Percentiles rank a stretch among this genome's conserved stretches.
These are phyloP conservation scores for Sabuloglossum arenarium DNA, from an alignment of 495 filamentous ascomycete species.

Conservation along the genomic window DNA sequence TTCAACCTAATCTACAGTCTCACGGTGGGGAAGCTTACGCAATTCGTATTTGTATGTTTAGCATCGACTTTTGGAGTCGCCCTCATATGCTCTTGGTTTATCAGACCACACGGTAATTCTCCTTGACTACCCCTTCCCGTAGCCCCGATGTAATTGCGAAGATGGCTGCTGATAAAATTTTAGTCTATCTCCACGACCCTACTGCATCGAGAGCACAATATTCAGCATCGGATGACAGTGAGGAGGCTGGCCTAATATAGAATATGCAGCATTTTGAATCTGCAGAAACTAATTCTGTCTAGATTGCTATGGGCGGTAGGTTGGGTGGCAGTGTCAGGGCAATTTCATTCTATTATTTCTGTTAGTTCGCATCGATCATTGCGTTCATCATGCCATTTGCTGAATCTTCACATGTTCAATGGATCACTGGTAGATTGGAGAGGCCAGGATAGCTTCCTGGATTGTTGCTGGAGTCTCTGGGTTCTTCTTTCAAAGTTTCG, in stretches of 20 bases:
- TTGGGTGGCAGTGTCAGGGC: too few species aligned
- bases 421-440: neutral
- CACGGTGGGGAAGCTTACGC: constrained; percentile 57
- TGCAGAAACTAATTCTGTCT: neutral
- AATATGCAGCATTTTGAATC: neutral
- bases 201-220: neutral
- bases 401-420: neutral
- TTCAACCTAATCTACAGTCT: constrained; percentile 71
- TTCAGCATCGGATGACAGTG: neutral
- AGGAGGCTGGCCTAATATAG: neutral
- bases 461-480: too few species aligned
- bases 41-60: constrained; percentile 66
- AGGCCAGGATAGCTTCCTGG: too few species aligned
- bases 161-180: neutral
- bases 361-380: neutral
- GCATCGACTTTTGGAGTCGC: constrained; percentile 42
- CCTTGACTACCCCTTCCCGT: neutral
- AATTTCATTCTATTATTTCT: neutral
- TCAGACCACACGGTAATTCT: constrained; percentile 49
- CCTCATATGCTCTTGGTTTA: constrained; percentile 41
- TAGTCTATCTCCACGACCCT: neutral
- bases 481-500: too few species aligned
- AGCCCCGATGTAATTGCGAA: neutral
- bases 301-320: neutral
- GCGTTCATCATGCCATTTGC: neutral